These are phyloP conservation scores for Fraxinus excelsior DNA, from an alignment of 257 asterid genomes.

Conservation along the genomic window DNA sequence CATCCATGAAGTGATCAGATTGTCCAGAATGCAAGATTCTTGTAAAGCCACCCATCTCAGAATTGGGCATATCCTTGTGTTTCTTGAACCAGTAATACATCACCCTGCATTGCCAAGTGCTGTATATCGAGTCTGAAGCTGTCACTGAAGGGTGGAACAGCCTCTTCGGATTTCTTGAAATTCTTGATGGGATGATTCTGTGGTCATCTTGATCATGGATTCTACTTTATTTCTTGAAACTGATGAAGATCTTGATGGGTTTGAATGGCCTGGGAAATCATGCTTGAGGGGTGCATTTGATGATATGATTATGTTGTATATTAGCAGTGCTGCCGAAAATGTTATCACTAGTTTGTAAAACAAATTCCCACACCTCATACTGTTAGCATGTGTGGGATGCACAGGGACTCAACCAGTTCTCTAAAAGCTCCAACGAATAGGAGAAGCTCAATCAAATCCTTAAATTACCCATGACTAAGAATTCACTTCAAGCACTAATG, in stretches of 20 bases:
- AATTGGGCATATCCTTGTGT: constrained; percentile 46
- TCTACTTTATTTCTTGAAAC: constrained; percentile 29
- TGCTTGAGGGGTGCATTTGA: constrained; percentile 79
- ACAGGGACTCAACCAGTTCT: too few relatives aligned
- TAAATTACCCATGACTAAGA: too few relatives aligned
- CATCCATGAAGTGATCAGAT: constrained; percentile 75
- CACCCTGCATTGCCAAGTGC: constrained; percentile 90
- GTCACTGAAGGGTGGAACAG: constrained; percentile 94
- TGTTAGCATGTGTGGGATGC: neutral
- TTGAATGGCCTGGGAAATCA: constrained; percentile 64
- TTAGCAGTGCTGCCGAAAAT: constrained; percentile 77
- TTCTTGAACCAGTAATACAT: constrained; percentile 95
- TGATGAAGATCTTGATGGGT: constrained; percentile 20
- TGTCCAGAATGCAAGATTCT: constrained; percentile 79
- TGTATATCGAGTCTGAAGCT: constrained; percentile 81
- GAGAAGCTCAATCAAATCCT: too few relatives aligned
- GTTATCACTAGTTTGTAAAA: constrained; percentile 65
- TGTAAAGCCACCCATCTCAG: constrained; percentile 96
- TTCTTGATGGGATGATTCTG: constrained; percentile 23
- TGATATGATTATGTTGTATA: constrained; percentile 83
- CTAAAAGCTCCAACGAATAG: too few relatives aligned
- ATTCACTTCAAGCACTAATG: too few relatives aligned
- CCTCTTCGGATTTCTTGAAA: constrained; percentile 39
- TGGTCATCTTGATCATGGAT: constrained; percentile 78
- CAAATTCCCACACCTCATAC: constrained; percentile 74